Percentiles rank a stretch among this genome's conserved stretches.
phyloP scores from a whole-genome alignment of 176 grass and related monocot species.

The Echinochloa phyllopogon region DNA sequence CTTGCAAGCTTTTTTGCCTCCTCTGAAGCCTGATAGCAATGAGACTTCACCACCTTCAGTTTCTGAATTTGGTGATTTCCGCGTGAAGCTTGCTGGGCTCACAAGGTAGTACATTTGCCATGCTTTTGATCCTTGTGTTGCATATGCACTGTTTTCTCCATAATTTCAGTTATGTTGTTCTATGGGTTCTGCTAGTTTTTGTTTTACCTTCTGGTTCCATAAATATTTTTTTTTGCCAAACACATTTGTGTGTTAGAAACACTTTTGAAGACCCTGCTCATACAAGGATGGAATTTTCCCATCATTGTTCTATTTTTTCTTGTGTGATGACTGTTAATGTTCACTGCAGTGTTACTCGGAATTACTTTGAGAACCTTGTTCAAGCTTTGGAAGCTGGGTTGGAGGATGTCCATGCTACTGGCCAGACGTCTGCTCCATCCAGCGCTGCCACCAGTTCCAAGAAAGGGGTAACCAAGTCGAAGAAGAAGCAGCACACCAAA shows the following conservation, averaged over 20 bases:
- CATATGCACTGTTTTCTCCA: not conserved
- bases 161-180: not conserved
- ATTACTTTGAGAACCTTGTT: constrained; percentile 97
- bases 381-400: constrained; percentile 79
- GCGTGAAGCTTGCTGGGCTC: constrained; percentile 73
- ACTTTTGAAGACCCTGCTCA: not conserved
- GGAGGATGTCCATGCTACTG: constrained; percentile 63
- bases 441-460: constrained; percentile 52
- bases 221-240: not conserved
- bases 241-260: not conserved
- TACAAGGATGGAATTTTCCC: not conserved
- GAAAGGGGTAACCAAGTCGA: constrained; percentile 53
- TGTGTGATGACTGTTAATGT: constrained; percentile 10
- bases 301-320: not conserved
- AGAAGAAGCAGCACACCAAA: constrained; percentile 53
- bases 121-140: not conserved
- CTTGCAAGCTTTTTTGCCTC: constrained; percentile 55
- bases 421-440: constrained; percentile 45
- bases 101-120: constrained; percentile 63
- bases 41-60: constrained; percentile 26
- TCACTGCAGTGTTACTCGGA: constrained; percentile 68
- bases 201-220: not conserved
- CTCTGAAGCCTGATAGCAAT: constrained; percentile 25
- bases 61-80: constrained; percentile 63
- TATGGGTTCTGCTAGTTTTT: constrained; percentile 6